Percentiles rank a stretch among this genome's conserved stretches.
phyloP scores from a whole-genome alignment of 1,284 basidiomycete species.

The Lentinus polychrous region DNA sequence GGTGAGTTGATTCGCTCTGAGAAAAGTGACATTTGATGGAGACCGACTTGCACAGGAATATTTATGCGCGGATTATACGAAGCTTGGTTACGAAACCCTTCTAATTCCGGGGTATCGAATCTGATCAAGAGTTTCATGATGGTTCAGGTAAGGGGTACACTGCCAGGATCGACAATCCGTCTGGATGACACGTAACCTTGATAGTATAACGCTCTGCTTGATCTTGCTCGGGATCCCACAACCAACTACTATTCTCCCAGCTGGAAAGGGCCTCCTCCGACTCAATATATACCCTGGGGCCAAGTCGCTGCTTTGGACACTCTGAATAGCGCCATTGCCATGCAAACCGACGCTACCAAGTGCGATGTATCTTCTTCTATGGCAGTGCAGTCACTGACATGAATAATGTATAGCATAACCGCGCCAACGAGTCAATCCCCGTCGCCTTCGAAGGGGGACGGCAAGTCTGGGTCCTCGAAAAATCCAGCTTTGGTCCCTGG shows the following conservation, averaged over 20 bases:
- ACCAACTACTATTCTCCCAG: constrained; percentile 5
- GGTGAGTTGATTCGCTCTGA: neutral
- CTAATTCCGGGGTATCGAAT: neutral
- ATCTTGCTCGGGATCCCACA: neutral
- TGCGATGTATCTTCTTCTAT: neutral
- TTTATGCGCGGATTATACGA: constrained; percentile 5
- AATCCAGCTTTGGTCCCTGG: neutral
- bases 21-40: neutral
- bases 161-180: too few relatives aligned
- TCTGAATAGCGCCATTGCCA: constrained; percentile 4
- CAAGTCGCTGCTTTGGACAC: constrained; percentile 7
- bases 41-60: constrained; percentile 1
- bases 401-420: neutral
- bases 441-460: neutral
- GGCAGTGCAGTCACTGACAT: too few relatives aligned
- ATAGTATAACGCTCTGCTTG: constrained; percentile 9
- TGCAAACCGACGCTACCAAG: neutral
- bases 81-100: constrained; percentile 4
- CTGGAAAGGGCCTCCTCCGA: constrained; percentile 7
- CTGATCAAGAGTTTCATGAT: constrained; percentile 4
- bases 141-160: constrained; percentile 1
- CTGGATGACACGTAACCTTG: neutral
- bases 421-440: neutral
- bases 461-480: neutral
- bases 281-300: constrained; percentile 1